Percentiles rank a stretch among this genome's conserved stretches.
Conservation (phyloP, 176 grass and related monocot genomes). For the Ananas comosus region DNA sequence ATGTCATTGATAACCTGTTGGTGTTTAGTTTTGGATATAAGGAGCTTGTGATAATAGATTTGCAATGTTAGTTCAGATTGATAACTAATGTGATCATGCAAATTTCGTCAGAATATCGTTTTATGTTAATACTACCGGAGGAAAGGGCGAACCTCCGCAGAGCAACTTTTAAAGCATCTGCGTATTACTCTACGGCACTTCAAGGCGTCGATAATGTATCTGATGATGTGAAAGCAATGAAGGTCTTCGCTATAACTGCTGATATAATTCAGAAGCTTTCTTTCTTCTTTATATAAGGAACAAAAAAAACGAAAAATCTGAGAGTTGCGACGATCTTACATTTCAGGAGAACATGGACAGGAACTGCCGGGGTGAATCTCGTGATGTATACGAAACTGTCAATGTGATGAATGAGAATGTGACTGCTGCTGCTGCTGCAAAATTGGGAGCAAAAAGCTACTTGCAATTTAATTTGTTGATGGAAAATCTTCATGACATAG, state of each 20-base stretch:
- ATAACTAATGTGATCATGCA: too few species aligned
- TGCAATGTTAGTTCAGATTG: slow-evolving; percentile 19
- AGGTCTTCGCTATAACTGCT: slow-evolving; percentile 11
- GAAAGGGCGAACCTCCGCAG: not conserved
- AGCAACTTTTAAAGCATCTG: slow-evolving; percentile 5
- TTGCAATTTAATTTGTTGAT: slow-evolving; percentile 49
- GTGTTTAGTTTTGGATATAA: too few species aligned
- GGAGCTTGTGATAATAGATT: not conserved
- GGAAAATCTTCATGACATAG: slow-evolving; percentile 51
- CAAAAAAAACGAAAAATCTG: not conserved
- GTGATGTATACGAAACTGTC: slow-evolving; percentile 12
- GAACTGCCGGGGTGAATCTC: slow-evolving; percentile 4
- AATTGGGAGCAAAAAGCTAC: slow-evolving; percentile 6
- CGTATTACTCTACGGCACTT: slow-evolving; percentile 18
- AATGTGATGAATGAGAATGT: slow-evolving; percentile 21
- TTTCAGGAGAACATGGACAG: slow-evolving; percentile 27
- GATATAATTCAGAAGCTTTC: not conserved
- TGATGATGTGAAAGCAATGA: slow-evolving; percentile 1
- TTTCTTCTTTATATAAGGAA: slow-evolving; percentile 8
- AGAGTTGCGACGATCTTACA: slow-evolving; percentile 5
- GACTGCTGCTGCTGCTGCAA: slow-evolving; percentile 26
- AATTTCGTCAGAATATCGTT: too few species aligned
- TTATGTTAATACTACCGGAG: too few species aligned
- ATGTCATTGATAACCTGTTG: too few species aligned
- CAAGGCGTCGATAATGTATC: slow-evolving; percentile 29